Evolutionary conservation across 495 filamentous ascomycete genomes (phyloP).

Genomic region (Lepraria neglecta): DNA sequence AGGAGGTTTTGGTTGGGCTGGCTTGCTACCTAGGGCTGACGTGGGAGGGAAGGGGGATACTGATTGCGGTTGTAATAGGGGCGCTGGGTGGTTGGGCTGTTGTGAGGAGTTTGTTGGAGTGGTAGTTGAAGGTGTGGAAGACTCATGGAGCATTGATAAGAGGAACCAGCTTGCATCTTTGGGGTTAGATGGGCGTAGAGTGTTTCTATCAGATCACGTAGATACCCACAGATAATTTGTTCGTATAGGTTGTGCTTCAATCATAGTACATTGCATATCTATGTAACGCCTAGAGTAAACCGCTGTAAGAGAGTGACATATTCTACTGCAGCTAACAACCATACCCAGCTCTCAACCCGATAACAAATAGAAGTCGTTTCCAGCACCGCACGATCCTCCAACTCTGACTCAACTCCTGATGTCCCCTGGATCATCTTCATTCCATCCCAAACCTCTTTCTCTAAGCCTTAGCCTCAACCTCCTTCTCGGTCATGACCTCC

Average conservation of each 20-base stretch:
- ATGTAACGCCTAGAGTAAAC: neutral
- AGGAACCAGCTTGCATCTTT: neutral
- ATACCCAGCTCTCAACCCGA: neutral
- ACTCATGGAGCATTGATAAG: neutral
- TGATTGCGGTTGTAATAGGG: slow-evolving; percentile 42
- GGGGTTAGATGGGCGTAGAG: too few species aligned
- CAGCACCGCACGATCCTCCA: neutral
- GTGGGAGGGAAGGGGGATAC: slow-evolving; percentile 51
- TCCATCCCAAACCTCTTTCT: neutral
- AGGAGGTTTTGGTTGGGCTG: slow-evolving; percentile 54
- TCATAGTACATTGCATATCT: slow-evolving; percentile 10
- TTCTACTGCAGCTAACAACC: neutral
- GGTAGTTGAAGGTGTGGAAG: neutral
- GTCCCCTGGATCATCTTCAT: neutral
- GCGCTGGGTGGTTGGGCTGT: slow-evolving; percentile 40
- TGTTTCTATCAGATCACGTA: neutral
- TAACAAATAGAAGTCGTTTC: neutral
- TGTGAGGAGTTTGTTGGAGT: slow-evolving; percentile 19
- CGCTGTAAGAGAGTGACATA: slow-evolving; percentile 10
- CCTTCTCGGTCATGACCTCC: slow-evolving; percentile 21
- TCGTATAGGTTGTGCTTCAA: neutral
- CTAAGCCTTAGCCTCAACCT: slow-evolving; percentile 24
- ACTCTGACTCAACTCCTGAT: neutral
- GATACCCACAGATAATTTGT: neutral
- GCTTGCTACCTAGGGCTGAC: slow-evolving; percentile 52